These are phyloP conservation scores for Fraxinus cuspidata DNA, from an alignment of 257 asterid genomes.

Conservation along the genomic window DNA sequence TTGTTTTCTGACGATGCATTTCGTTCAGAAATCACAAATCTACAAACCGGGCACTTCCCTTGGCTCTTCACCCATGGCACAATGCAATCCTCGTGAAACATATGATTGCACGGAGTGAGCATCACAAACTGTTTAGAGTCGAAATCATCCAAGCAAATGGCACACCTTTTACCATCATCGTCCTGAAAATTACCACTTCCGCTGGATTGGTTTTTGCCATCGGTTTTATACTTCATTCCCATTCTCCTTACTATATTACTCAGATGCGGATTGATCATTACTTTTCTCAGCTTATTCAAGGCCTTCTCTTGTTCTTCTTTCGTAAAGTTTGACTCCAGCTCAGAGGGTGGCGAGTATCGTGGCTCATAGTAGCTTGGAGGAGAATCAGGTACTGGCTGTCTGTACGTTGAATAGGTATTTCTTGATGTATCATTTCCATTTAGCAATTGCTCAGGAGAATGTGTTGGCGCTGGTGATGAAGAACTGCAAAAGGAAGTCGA, in stretches of 20 bases:
- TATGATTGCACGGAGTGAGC: constrained; percentile 78
- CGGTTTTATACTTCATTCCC: constrained; percentile 28
- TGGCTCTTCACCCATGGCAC: constrained; percentile 83
- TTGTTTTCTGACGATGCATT: neutral
- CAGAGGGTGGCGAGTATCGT: constrained; percentile 6
- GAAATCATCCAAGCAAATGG: constrained; percentile 88
- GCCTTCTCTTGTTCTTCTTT: constrained; percentile 56
- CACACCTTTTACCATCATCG: constrained; percentile 65
- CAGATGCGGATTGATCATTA: constrained; percentile 65
- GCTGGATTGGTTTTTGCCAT: neutral
- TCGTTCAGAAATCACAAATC: constrained; percentile 35
- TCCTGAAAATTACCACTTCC: constrained; percentile 12
- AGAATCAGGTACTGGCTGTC: constrained; percentile 20
- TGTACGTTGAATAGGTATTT: constrained; percentile 26
- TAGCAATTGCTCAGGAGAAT: constrained; percentile 27
- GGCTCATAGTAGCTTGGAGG: constrained; percentile 26
- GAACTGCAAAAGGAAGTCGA: constrained; percentile 40
- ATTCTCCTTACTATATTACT: constrained; percentile 49
- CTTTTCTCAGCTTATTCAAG: constrained; percentile 58
- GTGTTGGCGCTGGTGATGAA: constrained; percentile 29
- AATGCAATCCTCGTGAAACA: constrained; percentile 93
- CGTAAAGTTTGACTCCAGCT: constrained; percentile 51
- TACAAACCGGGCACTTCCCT: constrained; percentile 80
- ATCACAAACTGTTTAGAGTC: constrained; percentile 60
- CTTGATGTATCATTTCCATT: constrained; percentile 26